phyloP scores from a whole-genome alignment of 169 alveolate species.

The Neospora caninum region DNA sequence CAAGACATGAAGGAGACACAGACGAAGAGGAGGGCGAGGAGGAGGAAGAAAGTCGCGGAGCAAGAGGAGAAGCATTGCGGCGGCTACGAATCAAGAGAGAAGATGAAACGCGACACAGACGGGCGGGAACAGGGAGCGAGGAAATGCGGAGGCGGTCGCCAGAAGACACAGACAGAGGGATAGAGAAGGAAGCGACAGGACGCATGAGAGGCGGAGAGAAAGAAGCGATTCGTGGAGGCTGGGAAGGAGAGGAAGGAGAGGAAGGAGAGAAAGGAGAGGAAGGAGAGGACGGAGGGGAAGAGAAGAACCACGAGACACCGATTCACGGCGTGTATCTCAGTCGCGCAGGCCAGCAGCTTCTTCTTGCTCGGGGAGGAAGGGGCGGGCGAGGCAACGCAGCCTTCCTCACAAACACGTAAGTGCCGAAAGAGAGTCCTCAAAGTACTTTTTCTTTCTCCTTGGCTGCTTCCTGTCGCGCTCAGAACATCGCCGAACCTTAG shows the following conservation, averaged over 20 bases:
- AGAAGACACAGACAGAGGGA: not conserved
- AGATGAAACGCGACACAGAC: no score
- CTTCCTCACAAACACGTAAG: slow-evolving; percentile 14
- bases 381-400: slow-evolving; percentile 52
- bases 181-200: not conserved
- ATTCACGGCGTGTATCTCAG: slow-evolving; percentile 10
- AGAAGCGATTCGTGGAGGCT: not conserved
- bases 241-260: not conserved
- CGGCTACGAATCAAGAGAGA: no score
- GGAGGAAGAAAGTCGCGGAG: no score
- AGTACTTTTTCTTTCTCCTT: no score
- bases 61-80: no score
- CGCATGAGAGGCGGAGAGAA: not conserved
- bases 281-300: not conserved
- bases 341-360: slow-evolving; percentile 37
- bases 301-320: not conserved
- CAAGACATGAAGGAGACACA: no score
- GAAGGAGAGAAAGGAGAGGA: not conserved
- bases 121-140: no score
- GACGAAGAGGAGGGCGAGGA: no score
- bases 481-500: no score
- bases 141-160: no score
- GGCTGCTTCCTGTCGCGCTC: no score
- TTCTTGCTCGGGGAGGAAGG: slow-evolving; percentile 30
- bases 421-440: not conserved